Evolutionary conservation across 192 early-diverging fungal genomes (phyloP).

Genomic region (Coemansia sp.): DNA sequence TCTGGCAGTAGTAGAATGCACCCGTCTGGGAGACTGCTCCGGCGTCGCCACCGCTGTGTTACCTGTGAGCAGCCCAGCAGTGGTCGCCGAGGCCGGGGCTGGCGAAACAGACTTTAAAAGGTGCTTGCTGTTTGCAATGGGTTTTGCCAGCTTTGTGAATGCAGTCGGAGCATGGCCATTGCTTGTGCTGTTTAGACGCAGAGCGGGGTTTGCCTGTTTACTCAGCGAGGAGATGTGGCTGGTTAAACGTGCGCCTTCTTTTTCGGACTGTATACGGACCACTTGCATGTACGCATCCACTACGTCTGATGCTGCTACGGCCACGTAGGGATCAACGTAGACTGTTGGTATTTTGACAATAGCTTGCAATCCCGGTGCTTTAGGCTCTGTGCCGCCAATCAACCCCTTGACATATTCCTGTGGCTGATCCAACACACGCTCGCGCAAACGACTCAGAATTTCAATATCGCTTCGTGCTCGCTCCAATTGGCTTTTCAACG

Average conservation of each 20-base stretch:
- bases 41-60: conserved; percentile 40
- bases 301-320: conserved; percentile 10
- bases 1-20: not conserved
- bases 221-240: too few species aligned
- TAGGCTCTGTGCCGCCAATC: conserved; percentile 11
- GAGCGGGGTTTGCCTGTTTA: too few species aligned
- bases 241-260: too few species aligned
- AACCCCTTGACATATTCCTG: conserved; percentile 33
- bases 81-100: conserved; percentile 8
- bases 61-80: conserved; percentile 19
- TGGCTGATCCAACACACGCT: conserved; percentile 22
- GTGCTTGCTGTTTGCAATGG: too few species aligned
- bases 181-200: too few species aligned
- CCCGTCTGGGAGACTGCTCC: conserved; percentile 23
- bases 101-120: conserved; percentile 12
- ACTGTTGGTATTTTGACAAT: conserved; percentile 32
- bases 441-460: conserved; percentile 18
- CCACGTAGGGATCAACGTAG: conserved; percentile 29
- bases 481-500: conserved; percentile 41
- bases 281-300: conserved; percentile 12
- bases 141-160: too few species aligned
- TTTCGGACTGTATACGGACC: not conserved
- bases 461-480: conserved; percentile 46
- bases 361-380: conserved; percentile 25
- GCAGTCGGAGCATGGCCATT: too few species aligned